A percentile compares a stretch with the other conserved stretches of the same genome.
Conservation (phyloP, 768 basidiomycete species). For the Lentinula aciculospora region DNA sequence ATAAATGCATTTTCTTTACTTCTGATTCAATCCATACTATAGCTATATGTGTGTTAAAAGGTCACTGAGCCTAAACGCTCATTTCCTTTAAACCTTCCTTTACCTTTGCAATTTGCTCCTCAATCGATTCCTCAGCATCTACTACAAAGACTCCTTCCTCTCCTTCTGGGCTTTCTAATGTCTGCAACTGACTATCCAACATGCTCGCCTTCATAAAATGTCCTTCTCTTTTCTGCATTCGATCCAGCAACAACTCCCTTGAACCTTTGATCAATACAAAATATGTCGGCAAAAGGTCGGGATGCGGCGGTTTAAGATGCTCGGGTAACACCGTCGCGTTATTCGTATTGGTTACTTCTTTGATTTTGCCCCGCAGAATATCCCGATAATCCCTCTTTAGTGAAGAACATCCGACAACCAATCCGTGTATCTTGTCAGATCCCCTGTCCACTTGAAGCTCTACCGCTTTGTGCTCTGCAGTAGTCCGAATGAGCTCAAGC, state of each 20-base stretch:
- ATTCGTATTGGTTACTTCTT: conserved; percentile 12
- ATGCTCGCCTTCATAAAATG: conserved; percentile 85
- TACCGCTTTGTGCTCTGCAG: conserved; percentile 42
- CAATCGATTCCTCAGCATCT: conserved; percentile 43
- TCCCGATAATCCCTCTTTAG: conserved; percentile 79
- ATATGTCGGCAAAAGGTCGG: conserved; percentile 47
- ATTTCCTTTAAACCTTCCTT: conserved; percentile 31
- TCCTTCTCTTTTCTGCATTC: conserved; percentile 58
- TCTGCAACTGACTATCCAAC: conserved; percentile 73
- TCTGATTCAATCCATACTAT: too few relatives aligned
- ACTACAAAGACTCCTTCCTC: conserved; percentile 68
- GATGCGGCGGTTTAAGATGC: conserved; percentile 20
- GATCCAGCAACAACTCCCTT: conserved; percentile 46
- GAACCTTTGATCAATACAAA: conserved; percentile 78
- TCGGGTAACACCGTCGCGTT: conserved; percentile 17
- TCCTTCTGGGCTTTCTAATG: conserved; percentile 63
- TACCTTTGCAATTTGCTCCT: conserved; percentile 48
- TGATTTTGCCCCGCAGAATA: conserved; percentile 56
- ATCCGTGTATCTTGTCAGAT: conserved; percentile 30
- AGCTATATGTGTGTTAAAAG: neutral
- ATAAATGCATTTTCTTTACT: neutral
- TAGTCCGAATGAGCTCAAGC: conserved; percentile 67
- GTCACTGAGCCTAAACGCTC: neutral
- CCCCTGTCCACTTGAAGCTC: conserved; percentile 12
- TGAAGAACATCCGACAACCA: conserved; percentile 86